These are phyloP conservation scores for Pachysandra terminalis DNA, from an alignment of 164 flowering plant species.

Conservation along the genomic window DNA sequence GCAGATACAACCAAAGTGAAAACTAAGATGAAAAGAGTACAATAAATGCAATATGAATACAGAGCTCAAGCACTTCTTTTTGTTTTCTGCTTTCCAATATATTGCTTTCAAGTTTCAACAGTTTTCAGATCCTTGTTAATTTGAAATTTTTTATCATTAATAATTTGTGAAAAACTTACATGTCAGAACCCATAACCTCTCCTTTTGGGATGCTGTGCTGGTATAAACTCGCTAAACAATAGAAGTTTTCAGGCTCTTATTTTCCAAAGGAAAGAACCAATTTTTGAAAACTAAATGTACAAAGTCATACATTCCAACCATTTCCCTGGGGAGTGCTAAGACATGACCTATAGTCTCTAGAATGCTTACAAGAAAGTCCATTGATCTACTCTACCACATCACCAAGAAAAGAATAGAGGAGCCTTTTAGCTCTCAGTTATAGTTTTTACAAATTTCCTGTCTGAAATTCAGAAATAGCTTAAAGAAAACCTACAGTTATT, in stretches of 20 bases:
- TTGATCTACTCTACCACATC: background rate
- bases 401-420: background rate
- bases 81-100: too few species aligned
- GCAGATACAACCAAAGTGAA: background rate
- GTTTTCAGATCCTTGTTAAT: too few species aligned
- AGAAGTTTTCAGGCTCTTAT: too few species aligned
- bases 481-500: background rate
- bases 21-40: background rate
- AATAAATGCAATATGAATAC: too few species aligned
- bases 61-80: background rate
- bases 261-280: background rate
- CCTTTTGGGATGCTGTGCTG: too few species aligned
- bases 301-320: background rate
- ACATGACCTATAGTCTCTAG: background rate
- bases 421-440: background rate
- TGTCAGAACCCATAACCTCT: too few species aligned
- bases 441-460: background rate
- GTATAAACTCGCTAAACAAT: too few species aligned
- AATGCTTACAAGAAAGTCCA: background rate
- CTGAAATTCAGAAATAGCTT: background rate
- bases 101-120: background rate
- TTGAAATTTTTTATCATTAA: too few species aligned
- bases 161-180: too few species aligned
- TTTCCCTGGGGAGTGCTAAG: background rate
- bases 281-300: too few species aligned